Evolutionary conservation across 1,284 basidiomycete genomes (phyloP), one percentile per base, ranked within the genome.

Genomic region (Lignosus rhinocerotis): DNA sequence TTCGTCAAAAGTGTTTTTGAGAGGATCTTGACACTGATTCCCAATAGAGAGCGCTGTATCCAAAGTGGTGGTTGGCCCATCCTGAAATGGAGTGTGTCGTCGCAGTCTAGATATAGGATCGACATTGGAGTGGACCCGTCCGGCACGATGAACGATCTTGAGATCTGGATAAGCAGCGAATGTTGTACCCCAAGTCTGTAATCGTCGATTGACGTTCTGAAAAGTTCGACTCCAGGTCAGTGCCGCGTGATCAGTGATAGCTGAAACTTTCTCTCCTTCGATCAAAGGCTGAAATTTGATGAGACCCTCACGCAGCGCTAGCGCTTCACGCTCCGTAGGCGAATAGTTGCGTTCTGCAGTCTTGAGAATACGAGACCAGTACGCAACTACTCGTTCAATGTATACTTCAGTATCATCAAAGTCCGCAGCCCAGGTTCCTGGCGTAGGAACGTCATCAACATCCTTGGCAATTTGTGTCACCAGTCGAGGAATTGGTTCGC

Each of bases 201-300:
- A 61, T 45, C 70, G 45, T 12, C 64, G 50, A 50, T 75, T 75
- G 2, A 66, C 58, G 50, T 73, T 74, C 50, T 75, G 56, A 54
- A 62, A 75, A 0, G 71, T 70, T 9, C 55, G 63, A 32, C 57
- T 62, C 73, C 74, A 76, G 31, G 57, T 62, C 9, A 75, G 60
- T 1, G 73, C 72, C 14, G 70, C 67, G 56, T 75, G 73, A 47
- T 75, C 70, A 9, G 73, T 74, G 3, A 74, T 57, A 0, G 63
- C 53, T 2, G 67, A 19, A 11, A 17, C 69, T 60, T 59, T 46
- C 49, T 69, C 68, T 3, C 70, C 72, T 69, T 75, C 71, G 31
- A 72, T 64, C 58, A 62, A 67, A 0, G 66, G 58, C 50, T 68
- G 67, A 53, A 73, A 74, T 33, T 67, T 65, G 39, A 75, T 59